Conservation (phyloP, 78 protist species). For the Diacronema lutheri region DNA sequence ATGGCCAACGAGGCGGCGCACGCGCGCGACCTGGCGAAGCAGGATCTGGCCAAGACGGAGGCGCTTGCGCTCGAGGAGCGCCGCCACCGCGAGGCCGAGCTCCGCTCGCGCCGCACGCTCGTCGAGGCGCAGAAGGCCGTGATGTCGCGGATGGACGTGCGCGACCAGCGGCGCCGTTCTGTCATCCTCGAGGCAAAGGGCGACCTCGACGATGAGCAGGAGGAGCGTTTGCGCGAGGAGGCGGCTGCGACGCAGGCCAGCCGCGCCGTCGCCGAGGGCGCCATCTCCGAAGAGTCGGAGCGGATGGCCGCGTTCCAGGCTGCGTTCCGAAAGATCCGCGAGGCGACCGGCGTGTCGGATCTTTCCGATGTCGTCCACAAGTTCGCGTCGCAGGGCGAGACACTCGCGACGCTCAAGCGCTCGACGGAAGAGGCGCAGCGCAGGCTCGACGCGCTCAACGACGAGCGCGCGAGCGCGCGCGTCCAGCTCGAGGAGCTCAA, state of each 20-base stretch:
- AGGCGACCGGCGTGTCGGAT: constrained; percentile 53
- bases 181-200: constrained; percentile 31
- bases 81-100: constrained; percentile 25
- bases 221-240: background rate
- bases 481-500: constrained; percentile 31
- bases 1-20: constrained; percentile 66
- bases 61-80: constrained; percentile 35
- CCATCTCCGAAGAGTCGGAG: background rate
- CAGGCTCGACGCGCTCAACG: constrained; percentile 27
- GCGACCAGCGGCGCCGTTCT: constrained; percentile 20
- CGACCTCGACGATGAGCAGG: background rate
- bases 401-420: constrained; percentile 8
- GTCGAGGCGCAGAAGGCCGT: constrained; percentile 7
- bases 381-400: constrained; percentile 42
- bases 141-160: constrained; percentile 28
- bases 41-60: constrained; percentile 49
- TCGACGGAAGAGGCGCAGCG: constrained; percentile 49
- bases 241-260: no score
- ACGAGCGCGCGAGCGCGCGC: constrained; percentile 20
- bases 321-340: constrained; percentile 52
- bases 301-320: background rate
- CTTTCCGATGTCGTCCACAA: constrained; percentile 54
- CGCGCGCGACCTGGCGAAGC: constrained; percentile 50
- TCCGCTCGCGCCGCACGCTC: constrained; percentile 11
- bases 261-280: no score